Evolutionary conservation across 2,329 filamentous ascomycete genomes (phyloP).

Genomic region (Eutypella sp.): DNA sequence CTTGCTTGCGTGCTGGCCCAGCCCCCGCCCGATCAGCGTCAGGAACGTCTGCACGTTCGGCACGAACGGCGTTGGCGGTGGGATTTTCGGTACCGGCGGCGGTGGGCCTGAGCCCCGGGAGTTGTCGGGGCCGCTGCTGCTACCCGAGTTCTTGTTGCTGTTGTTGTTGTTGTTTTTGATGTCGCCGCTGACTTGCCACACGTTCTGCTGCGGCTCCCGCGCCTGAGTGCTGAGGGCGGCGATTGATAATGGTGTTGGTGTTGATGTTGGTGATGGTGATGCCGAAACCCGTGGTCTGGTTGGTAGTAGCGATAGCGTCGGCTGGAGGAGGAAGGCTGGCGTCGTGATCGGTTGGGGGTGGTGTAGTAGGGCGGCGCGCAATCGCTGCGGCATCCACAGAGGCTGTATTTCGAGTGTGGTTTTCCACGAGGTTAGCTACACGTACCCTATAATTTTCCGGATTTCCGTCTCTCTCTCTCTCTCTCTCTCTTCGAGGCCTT

Average conservation of each 20-base stretch:
- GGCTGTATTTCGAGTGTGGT: constrained; percentile 13
- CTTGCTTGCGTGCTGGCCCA: constrained; percentile 77
- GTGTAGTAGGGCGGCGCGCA: constrained; percentile 18
- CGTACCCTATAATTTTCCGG: no score
- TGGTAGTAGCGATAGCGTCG: background rate
- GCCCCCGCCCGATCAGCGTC: constrained; percentile 81
- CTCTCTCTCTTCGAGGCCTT: background rate
- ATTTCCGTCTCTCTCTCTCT: no score
- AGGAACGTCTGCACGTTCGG: constrained; percentile 84
- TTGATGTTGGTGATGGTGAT: constrained; percentile 3
- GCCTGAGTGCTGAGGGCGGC: no score
- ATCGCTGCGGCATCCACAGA: constrained; percentile 23
- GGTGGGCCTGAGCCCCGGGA: no score
- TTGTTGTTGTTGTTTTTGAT: no score
- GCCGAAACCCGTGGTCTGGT: constrained; percentile 1
- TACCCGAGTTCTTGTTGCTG: no score
- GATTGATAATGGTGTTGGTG: constrained; percentile 7
- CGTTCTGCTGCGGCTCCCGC: no score
- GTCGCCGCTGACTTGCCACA: no score
- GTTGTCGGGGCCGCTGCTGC: no score
- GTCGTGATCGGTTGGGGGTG: constrained; percentile 1
- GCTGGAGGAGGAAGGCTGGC: background rate
- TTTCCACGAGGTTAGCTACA: no score
- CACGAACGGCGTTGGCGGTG: constrained; percentile 75
- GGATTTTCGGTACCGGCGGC: constrained; percentile 42